Evolutionary conservation across 2,329 filamentous ascomycete species (phyloP), one percentile per base, ranked within the genome.

Genomic region (Xylaria sp.): DNA sequence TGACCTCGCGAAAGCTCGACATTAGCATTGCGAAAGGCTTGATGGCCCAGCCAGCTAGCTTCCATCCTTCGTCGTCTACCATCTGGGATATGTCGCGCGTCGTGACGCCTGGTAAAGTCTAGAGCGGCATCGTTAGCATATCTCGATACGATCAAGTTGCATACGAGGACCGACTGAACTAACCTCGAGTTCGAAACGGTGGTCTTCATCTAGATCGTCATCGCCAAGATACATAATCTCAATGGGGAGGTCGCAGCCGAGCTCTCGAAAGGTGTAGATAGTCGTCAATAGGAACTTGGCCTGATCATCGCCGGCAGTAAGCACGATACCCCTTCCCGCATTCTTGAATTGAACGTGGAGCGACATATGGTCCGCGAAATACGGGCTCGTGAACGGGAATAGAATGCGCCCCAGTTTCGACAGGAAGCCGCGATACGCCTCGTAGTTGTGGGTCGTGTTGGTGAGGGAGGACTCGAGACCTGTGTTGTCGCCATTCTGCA

Each of bases 1-100:
- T 82, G 63, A 80, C 80, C 72, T 85, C 82, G 5, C 82, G 81
- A 75, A 84, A 85, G 37, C 81, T 83, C 1, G 82, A 84, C 67
- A 84, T 73, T 5, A 85, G 74, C 31, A 84, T 83, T 0, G 83
- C 83, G 55, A 82, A 84, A 0, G 83, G 82, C 69, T 85, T 85
- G 25, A 80, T 81, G 0, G 83, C 83, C 82, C 82, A 84, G 5
- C 83, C 83, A 10, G 77, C 79, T 48, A 84, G 73, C 41, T 77
- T 78, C 83, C 83, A 85, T 23, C 82, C 82, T 25, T 77, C 75
- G 46, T 84, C 82, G 46, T 81, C 78, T 9, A 84, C 79, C 82
- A 84, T 84, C 31, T 78, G 78, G 13, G 78, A 78, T 51, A 84
- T 76, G 66, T 85, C 82, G 25, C 83, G 78, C 1, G 82, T 84